A percentile compares a stretch with the other conserved stretches of the same genome.
Evolutionary conservation across 495 filamentous ascomycete genomes (phyloP).

Genomic region (Aspergillus panamensis): DNA sequence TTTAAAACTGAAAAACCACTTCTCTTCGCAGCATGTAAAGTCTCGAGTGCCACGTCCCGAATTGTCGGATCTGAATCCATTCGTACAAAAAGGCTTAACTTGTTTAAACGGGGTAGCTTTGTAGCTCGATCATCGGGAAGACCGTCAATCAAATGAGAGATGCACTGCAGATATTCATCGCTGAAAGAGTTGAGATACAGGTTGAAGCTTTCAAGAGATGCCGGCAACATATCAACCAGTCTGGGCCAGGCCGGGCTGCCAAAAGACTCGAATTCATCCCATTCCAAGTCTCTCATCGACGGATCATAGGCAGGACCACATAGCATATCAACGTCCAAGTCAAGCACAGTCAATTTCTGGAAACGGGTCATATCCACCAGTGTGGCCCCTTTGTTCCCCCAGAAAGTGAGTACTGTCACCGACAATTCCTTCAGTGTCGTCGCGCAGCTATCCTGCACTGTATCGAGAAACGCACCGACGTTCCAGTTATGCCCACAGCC

Average conservation of each 20-base stretch:
- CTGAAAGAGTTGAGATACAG: background rate
- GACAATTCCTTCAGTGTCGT: slow-evolving; percentile 2
- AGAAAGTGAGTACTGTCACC: background rate
- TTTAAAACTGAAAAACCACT: slow-evolving; percentile 5
- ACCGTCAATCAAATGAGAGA: slow-evolving; percentile 4
- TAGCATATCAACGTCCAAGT: slow-evolving; percentile 8
- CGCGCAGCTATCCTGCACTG: slow-evolving; percentile 1
- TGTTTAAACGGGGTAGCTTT: slow-evolving; percentile 3
- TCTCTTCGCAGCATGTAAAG: slow-evolving; percentile 9
- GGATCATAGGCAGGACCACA: slow-evolving; percentile 4
- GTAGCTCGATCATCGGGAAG: background rate
- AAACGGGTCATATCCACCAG: slow-evolving; percentile 10
- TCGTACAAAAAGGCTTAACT: slow-evolving; percentile 1
- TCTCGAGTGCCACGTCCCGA: background rate
- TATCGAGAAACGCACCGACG: slow-evolving; percentile 2
- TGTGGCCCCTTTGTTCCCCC: background rate
- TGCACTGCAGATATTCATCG: background rate
- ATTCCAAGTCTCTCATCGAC: slow-evolving; percentile 3
- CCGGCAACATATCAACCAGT: slow-evolving; percentile 8
- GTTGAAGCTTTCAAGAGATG: slow-evolving; percentile 3
- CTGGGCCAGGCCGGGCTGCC: slow-evolving; percentile 2
- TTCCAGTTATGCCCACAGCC: slow-evolving; percentile 14
- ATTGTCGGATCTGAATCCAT: background rate
- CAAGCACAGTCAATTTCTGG: slow-evolving; percentile 6
- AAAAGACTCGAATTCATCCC: background rate